Evolutionary conservation across 31 red algal species (phyloP), one percentile per base, ranked within the genome.

Genomic region (Porphyra umbilicalis): DNA sequence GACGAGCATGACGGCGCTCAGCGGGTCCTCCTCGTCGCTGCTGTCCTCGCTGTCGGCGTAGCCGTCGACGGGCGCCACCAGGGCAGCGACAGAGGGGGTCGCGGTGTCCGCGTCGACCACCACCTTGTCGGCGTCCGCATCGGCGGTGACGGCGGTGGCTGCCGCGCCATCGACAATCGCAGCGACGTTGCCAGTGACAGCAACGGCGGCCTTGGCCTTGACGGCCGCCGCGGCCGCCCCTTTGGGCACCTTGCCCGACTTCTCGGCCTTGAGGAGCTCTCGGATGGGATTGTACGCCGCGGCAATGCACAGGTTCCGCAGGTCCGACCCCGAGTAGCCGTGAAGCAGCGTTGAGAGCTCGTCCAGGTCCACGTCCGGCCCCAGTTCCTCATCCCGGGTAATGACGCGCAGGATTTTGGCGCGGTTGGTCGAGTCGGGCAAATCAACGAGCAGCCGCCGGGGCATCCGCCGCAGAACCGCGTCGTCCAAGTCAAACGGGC

Each of bases 241-340:
- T 29, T 71, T 71, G 0, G 57, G 25, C 25, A 29, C 8, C 57
- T 71, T 71, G 57, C 0, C 30, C 3, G 6, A 4, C 81, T 82
- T 82, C 36, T 82, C 81, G 33, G 71, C 6, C 75, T 71, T 68
- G 25, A 82, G 35, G 29, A 75, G 68, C 35, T 82, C 81, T 8
- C 81, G 81, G 31, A 82, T 42, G 36, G 81, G 81, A 20, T 74
- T 34, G 29, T 71, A 46, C 39, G 81, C 85, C 35, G 97, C 94
- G 4, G 88, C 92, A 16, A 94, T 91, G 80, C 94, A 99, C 33
- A 99, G 79, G 57, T 99, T 94, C 35, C 91, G 91, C 76, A 99
- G 85, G 76, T 99, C 97, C 16, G 89, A 93, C 9, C 97, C 97
- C 9, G 97, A 95, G 74, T 94, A 99, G 20, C 91, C 97, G 32